These are phyloP conservation scores for Ichthyophthirius multifiliis DNA, from an alignment of 169 alveolate species.

Conservation along the genomic window DNA sequence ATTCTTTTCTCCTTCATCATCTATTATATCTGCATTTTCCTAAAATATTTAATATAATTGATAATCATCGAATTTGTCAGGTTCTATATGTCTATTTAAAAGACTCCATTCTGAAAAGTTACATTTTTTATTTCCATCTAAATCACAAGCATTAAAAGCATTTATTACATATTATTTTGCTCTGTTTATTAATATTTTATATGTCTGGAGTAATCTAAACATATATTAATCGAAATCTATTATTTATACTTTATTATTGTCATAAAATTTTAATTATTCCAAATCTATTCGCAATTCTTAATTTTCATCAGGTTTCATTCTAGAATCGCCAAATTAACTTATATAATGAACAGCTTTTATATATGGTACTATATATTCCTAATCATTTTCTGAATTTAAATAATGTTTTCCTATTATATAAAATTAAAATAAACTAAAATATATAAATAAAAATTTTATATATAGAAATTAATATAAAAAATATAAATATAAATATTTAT, in stretches of 20 bases:
- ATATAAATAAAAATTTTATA: too few species aligned
- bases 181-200: conserved; percentile 22
- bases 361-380: conserved; percentile 24
- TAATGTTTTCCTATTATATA: background rate
- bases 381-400: conserved; percentile 8
- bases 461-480: too few species aligned
- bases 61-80: conserved; percentile 22
- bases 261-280: conserved; percentile 21
- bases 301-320: conserved; percentile 31
- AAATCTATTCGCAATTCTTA: conserved; percentile 24
- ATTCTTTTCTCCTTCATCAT: conserved; percentile 37
- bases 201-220: conserved; percentile 11
- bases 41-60: conserved; percentile 12
- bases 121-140: conserved; percentile 40
- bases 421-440: too few species aligned
- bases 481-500: too few species aligned
- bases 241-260: background rate
- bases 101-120: conserved; percentile 35
- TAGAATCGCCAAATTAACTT: conserved; percentile 16
- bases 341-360: conserved; percentile 24
- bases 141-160: conserved; percentile 48
- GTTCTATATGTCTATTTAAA: conserved; percentile 35
- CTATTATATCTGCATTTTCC: conserved; percentile 23
- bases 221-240: conserved; percentile 38
- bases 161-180: conserved; percentile 35